Evolutionary conservation across 2,329 filamentous ascomycete genomes (phyloP).

Genomic region (Paecilomyces variotii): DNA sequence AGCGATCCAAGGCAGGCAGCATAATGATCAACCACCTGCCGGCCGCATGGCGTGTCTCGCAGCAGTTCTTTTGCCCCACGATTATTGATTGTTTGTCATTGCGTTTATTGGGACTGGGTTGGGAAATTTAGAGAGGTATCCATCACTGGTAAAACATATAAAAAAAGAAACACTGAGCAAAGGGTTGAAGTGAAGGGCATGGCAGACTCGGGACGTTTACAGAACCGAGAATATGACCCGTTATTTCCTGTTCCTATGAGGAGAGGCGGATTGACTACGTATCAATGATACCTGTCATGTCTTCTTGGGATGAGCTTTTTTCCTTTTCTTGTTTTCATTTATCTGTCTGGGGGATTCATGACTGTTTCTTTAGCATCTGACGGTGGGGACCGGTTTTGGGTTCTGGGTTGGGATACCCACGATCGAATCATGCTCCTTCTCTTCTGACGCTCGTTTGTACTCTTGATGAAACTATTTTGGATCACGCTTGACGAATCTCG

Average conservation of each 20-base stretch:
- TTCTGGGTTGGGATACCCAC: slow-evolving; percentile 2
- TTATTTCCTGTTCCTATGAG: neutral
- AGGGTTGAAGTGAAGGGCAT: neutral
- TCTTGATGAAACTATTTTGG: neutral
- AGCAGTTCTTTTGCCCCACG: neutral
- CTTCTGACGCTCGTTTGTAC: slow-evolving; percentile 1
- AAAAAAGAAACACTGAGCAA: neutral
- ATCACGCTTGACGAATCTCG: neutral
- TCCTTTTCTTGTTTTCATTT: neutral
- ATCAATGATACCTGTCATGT: neutral
- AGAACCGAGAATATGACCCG: neutral
- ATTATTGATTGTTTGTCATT: slow-evolving; percentile 9
- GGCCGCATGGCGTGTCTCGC: neutral
- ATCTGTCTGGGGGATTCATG: neutral
- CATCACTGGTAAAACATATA: slow-evolving; percentile 29
- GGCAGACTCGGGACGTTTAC: neutral
- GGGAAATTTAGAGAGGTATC: slow-evolving; percentile 22
- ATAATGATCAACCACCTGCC: neutral
- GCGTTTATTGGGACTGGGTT: slow-evolving; percentile 16
- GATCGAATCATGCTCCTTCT: neutral
- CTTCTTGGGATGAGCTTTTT: neutral
- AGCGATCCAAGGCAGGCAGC: neutral
- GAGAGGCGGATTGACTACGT: neutral
- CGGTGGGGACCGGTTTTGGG: neutral
- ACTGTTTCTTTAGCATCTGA: neutral